phyloP scores from a whole-genome alignment of 768 basidiomycete species.

The Leccinum longicurvipes region DNA sequence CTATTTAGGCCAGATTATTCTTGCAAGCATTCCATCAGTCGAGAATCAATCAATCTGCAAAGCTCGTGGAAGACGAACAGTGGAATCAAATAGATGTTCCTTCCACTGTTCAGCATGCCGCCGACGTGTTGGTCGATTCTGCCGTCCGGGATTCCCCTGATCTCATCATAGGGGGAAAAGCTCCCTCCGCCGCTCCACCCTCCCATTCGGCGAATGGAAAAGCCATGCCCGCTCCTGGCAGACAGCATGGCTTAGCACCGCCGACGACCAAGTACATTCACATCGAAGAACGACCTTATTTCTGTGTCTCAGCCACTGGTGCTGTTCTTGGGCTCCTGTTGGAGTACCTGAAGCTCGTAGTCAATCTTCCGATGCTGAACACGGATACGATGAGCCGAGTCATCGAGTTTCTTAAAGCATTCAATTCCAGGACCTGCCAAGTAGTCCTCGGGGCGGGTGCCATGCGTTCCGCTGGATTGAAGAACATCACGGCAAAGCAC shows the following conservation, averaged over 20 bases:
- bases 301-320: slow-evolving; percentile 81
- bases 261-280: slow-evolving; percentile 55
- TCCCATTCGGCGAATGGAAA: slow-evolving; percentile 11
- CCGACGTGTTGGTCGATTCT: slow-evolving; percentile 71
- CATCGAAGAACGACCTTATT: slow-evolving; percentile 84
- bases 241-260: slow-evolving; percentile 17
- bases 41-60: slow-evolving; percentile 76
- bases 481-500: slow-evolving; percentile 98
- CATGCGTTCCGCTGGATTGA: slow-evolving; percentile 97
- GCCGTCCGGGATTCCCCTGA: slow-evolving; percentile 81
- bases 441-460: slow-evolving; percentile 98
- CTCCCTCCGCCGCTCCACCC: background rate
- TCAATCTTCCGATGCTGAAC: slow-evolving; percentile 85
- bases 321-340: slow-evolving; percentile 67
- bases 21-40: slow-evolving; percentile 82
- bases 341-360: slow-evolving; percentile 85
- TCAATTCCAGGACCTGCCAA: slow-evolving; percentile 97
- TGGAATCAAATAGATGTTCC: slow-evolving; percentile 82
- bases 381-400: slow-evolving; percentile 94
- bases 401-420: slow-evolving; percentile 95
- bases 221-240: slow-evolving; percentile 15
- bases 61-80: slow-evolving; percentile 91
- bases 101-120: slow-evolving; percentile 59
- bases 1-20: slow-evolving; percentile 75
- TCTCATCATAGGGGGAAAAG: slow-evolving; percentile 40